Evolutionary conservation across 1,284 basidiomycete genomes (phyloP), one percentile per base, ranked within the genome.

Genomic region (Apiotrichum veenhuisii): DNA sequence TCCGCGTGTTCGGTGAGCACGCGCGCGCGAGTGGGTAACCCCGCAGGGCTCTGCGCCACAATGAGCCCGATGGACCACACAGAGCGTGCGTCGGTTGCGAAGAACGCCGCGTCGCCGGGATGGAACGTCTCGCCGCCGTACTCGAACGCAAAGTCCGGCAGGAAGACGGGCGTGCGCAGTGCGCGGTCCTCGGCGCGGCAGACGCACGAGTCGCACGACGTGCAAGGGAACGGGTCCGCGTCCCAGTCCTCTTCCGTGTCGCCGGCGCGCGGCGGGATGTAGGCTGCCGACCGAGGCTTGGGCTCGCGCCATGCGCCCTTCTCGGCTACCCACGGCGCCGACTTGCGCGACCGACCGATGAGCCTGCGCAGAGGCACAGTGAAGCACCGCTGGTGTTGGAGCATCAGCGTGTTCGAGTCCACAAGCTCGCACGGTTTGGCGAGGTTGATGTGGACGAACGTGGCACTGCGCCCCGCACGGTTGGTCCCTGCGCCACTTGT

Each of bases 21-120:
- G 1, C 3, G 26, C 18, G 33, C 15, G 17, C 1, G 3, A 18
- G 15, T 17, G 37, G 11, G 37, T 8, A n/a, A n/a, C 37, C 2
- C 15, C 8, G 17, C 18, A 8, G 18, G 37, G 18, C 11, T 5
- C 37, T 8, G 2, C 3, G 15, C 15, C 1, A 38, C 15, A 12
- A 68, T 30, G 30, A 64, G 54, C 3, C 64, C 67, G 8, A 64
- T 52, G 2, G 26, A 27, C 57, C 61, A 67, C 2, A 58, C 23
- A 14, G 48, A 22, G 2, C 64, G 64, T 8, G 55, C 22, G 17
- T 50, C 43, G 10, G 4, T n/a, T 1, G 63, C 64, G 20, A 69
- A 23, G 25, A 62, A 61, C 22, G 65, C 60, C 20, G 61, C 54
- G 47, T 71, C 66, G 43, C 54, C 33, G 3, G 33, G 3, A 33